These are phyloP conservation scores for Halenospora varia DNA, from an alignment of 495 filamentous ascomycete species.

Conservation along the genomic window DNA sequence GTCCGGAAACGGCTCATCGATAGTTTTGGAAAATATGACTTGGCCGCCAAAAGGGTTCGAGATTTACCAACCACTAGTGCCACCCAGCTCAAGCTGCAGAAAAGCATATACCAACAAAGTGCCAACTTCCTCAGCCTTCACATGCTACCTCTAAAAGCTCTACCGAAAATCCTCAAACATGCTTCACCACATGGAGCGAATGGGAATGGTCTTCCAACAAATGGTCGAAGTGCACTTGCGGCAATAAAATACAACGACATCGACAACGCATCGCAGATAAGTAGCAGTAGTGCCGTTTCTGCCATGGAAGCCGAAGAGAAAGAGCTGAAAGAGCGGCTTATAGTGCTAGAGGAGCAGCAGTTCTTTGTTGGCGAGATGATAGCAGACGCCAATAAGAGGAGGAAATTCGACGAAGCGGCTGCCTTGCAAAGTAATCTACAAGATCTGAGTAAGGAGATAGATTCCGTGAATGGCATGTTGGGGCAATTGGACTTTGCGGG, in stretches of 20 bases:
- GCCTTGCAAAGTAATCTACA: constrained; percentile 76
- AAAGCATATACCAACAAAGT: constrained; percentile 77
- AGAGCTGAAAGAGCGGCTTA: constrained; percentile 73
- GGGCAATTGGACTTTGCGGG: constrained; percentile 52
- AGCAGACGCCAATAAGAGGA: constrained; percentile 68
- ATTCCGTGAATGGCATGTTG: constrained; percentile 54
- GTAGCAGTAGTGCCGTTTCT: constrained; percentile 59
- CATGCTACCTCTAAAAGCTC: constrained; percentile 84
- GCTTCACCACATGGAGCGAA: constrained; percentile 29
- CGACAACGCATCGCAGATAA: constrained; percentile 56
- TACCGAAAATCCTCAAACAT: constrained; percentile 79
- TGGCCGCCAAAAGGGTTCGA: constrained; percentile 76
- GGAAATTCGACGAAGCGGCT: constrained; percentile 87
- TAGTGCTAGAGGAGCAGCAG: constrained; percentile 91
- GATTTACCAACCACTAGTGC: constrained; percentile 69
- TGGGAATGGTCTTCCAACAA: constrained; percentile 10
- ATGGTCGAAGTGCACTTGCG: constrained; percentile 43
- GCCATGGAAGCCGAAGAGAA: constrained; percentile 84
- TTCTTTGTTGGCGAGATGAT: constrained; percentile 92
- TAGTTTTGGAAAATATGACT: constrained; percentile 85
- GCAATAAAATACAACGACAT: constrained; percentile 57
- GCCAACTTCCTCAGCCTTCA: constrained; percentile 84
- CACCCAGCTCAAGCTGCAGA: constrained; percentile 74
- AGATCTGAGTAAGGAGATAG: constrained; percentile 81
- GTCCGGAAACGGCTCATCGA: constrained; percentile 89